These are phyloP conservation scores for Fragaria ananassa DNA, from an alignment of 306 rosid species.

Conservation along the genomic window DNA sequence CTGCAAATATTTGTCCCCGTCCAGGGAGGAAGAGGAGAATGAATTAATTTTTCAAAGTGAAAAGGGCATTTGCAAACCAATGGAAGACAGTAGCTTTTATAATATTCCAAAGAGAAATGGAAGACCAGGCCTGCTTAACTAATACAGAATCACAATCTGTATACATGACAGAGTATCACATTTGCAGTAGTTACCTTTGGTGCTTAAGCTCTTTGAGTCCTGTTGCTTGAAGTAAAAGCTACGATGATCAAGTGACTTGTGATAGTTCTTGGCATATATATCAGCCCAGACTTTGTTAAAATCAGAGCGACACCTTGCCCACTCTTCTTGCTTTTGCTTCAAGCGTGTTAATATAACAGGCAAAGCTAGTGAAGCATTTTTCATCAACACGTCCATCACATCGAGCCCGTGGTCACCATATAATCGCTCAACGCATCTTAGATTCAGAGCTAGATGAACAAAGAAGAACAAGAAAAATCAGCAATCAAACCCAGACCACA, in stretches of 20 bases:
- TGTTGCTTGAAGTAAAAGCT: constrained; percentile 99
- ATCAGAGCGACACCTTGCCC: constrained; percentile 94
- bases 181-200: constrained; percentile 60
- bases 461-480: constrained; percentile 22
- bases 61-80: constrained; percentile 3
- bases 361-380: constrained; percentile 80
- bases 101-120: neutral
- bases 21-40: constrained; percentile 7
- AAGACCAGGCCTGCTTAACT: neutral
- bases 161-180: neutral
- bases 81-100: neutral
- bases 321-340: constrained; percentile 98
- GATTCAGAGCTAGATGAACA: constrained; percentile 64
- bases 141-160: neutral
- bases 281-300: constrained; percentile 99
- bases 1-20: constrained; percentile 40
- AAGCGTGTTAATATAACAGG: constrained; percentile 89
- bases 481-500: constrained; percentile 14
- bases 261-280: constrained; percentile 92
- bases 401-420: constrained; percentile 99
- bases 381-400: constrained; percentile 86
- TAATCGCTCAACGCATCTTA: constrained; percentile 89
- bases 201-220: constrained; percentile 88
- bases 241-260: constrained; percentile 98
- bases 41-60: neutral